A percentile compares a stretch with the other conserved stretches of the same genome.
Evolutionary conservation across 2,329 filamentous ascomycete species (phyloP).

Genomic region (Lachnellula arida): DNA sequence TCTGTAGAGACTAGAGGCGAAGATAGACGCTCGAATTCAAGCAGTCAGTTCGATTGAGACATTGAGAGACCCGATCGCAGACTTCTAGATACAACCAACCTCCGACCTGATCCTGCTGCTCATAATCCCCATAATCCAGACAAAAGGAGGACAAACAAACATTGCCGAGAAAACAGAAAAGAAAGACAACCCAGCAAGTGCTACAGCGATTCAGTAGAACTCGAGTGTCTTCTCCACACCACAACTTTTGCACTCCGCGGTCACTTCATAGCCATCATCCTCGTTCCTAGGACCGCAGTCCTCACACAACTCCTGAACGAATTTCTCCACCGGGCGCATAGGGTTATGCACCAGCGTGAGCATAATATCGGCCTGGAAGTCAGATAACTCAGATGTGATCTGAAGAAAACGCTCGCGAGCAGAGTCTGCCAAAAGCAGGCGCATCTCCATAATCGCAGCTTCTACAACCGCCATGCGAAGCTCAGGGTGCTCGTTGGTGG

Average conservation of each 20-base stretch:
- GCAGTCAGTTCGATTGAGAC: too few species aligned
- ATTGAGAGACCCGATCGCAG: too few species aligned
- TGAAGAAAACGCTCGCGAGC: slow-evolving; percentile 9
- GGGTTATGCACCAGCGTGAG: slow-evolving; percentile 2
- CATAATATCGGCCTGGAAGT: slow-evolving; percentile 21
- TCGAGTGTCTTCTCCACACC: slow-evolving; percentile 8
- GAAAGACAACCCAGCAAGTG: not conserved
- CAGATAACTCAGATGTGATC: slow-evolving; percentile 9
- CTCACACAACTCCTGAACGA: slow-evolving; percentile 10
- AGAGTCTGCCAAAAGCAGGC: slow-evolving; percentile 6
- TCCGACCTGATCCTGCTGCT: too few species aligned
- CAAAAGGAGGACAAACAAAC: too few species aligned
- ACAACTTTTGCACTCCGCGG: slow-evolving; percentile 14
- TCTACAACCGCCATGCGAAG: slow-evolving; percentile 16
- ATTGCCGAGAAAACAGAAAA: not conserved
- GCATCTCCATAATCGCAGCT: slow-evolving; percentile 17
- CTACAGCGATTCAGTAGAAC: not conserved
- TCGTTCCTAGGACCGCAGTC: slow-evolving; percentile 19
- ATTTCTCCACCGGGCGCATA: not conserved
- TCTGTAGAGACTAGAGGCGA: too few species aligned
- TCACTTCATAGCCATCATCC: slow-evolving; percentile 14
- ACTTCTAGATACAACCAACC: too few species aligned
- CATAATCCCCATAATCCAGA: too few species aligned
- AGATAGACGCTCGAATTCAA: too few species aligned
- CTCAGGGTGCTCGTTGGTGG: not conserved